phyloP scores from a whole-genome alignment of 768 basidiomycete genomes.

The Suillus occidentalis region DNA sequence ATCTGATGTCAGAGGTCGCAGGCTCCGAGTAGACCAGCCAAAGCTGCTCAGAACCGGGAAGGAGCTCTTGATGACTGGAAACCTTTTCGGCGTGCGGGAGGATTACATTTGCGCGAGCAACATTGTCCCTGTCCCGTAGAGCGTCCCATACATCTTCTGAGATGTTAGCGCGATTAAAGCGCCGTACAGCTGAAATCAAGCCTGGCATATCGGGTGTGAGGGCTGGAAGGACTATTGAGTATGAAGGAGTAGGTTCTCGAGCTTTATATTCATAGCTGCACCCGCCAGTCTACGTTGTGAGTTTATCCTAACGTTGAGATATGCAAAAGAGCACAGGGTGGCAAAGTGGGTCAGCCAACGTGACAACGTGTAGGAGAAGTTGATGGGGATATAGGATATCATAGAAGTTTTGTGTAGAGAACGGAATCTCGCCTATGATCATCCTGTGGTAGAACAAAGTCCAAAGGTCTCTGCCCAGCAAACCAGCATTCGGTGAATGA shows the following conservation, averaged over 20 bases:
- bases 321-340: not conserved
- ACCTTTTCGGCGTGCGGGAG: conserved; percentile 50
- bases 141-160: conserved; percentile 28
- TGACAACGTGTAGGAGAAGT: not conserved
- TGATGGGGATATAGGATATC: not conserved
- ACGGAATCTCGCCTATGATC: not conserved
- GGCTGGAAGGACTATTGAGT: conserved; percentile 8
- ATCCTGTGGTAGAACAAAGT: not conserved
- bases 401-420: not conserved
- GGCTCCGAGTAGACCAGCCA: conserved; percentile 50
- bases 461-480: not conserved
- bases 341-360: not conserved
- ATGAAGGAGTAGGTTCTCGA: conserved; percentile 10
- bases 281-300: not conserved
- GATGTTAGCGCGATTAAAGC: conserved; percentile 22
- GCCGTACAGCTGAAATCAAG: conserved; percentile 3
- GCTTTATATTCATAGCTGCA: not conserved
- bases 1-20: conserved; percentile 35
- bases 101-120: conserved; percentile 46
- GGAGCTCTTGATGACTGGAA: conserved; percentile 28
- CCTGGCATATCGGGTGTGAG: conserved; percentile 17
- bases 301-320: not conserved
- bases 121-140: conserved; percentile 23
- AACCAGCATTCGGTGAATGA: not conserved
- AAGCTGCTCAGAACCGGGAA: conserved; percentile 31